Evolutionary conservation across 164 flowering plant genomes (phyloP).

Genomic region (Buxus sempervirens): DNA sequence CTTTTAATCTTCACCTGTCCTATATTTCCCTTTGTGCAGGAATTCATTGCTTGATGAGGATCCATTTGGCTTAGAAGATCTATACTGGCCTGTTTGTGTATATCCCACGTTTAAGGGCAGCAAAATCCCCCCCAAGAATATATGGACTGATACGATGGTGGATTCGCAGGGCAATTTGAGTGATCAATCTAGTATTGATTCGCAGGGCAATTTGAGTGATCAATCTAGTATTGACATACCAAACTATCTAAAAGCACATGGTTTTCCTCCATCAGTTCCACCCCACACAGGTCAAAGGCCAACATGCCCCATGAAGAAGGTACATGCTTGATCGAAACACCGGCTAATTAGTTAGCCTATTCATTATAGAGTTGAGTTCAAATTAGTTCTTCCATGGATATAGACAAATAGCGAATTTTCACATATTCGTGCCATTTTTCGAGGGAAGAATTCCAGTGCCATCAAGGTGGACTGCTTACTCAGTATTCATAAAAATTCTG

Average conservation of each 20-base stretch:
- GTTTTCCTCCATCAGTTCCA: constrained; percentile 27
- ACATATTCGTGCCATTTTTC: no score
- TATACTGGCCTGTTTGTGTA: constrained; percentile 11
- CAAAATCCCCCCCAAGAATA: constrained; percentile 10
- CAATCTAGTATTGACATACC: constrained; percentile 13
- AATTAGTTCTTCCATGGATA: background rate
- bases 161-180: constrained; percentile 16
- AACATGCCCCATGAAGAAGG: constrained; percentile 10
- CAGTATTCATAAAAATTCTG: background rate
- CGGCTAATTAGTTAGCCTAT: background rate
- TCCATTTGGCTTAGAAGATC: background rate
- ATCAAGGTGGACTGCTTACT: background rate
- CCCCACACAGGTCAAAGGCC: constrained; percentile 1
- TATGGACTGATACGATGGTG: constrained; percentile 10
- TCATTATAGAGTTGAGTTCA: background rate
- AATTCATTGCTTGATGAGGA: constrained; percentile 35
- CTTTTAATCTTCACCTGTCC: background rate
- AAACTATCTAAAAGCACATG: constrained; percentile 22
- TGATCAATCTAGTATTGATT: constrained; percentile 10
- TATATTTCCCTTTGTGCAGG: constrained; percentile 33
- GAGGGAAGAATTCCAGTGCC: no score
- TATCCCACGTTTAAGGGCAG: constrained; percentile 15
- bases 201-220: constrained; percentile 12
- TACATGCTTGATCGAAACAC: background rate
- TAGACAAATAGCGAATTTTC: no score